Conservation (phyloP, 305 asterid genomes). For the Caryopteris hybrid region DNA sequence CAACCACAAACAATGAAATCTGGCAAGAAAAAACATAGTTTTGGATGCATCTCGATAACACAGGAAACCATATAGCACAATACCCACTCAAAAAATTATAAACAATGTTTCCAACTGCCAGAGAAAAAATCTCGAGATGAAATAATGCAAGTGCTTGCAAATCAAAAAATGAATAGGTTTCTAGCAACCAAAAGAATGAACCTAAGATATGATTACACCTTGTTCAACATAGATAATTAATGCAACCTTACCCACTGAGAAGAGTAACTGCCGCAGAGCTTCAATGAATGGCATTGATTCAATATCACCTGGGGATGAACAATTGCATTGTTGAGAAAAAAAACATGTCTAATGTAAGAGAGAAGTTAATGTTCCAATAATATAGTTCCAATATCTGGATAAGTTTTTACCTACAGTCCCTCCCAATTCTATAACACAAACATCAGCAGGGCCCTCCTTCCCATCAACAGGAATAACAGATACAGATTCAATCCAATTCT, state of each 20-base stretch:
- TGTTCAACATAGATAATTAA: not conserved
- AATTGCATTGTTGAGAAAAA: not conserved
- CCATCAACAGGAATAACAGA: constrained; percentile 87
- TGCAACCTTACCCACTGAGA: constrained; percentile 68
- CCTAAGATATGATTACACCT: not conserved
- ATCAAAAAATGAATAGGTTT: not conserved
- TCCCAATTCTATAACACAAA: constrained; percentile 95
- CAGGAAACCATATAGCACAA: not conserved
- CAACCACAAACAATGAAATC: not conserved
- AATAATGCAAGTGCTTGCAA: not conserved
- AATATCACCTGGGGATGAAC: constrained; percentile 61
- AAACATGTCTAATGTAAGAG: not conserved
- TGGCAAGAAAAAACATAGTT: not conserved
- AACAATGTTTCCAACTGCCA: not conserved
- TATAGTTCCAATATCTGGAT: not conserved
- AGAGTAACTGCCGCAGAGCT: constrained; percentile 79
- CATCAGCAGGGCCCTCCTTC: constrained; percentile 88
- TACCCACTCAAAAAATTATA: not conserved
- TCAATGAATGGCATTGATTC: constrained; percentile 83
- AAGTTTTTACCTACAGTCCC: constrained; percentile 84
- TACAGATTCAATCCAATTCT: constrained; percentile 83
- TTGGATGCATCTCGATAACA: not conserved
- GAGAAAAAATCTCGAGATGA: not conserved
- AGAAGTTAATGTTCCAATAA: not conserved
- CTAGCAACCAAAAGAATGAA: not conserved